phyloP scores from a whole-genome alignment of 768 basidiomycete species.

The Pisolithus orientalis region DNA sequence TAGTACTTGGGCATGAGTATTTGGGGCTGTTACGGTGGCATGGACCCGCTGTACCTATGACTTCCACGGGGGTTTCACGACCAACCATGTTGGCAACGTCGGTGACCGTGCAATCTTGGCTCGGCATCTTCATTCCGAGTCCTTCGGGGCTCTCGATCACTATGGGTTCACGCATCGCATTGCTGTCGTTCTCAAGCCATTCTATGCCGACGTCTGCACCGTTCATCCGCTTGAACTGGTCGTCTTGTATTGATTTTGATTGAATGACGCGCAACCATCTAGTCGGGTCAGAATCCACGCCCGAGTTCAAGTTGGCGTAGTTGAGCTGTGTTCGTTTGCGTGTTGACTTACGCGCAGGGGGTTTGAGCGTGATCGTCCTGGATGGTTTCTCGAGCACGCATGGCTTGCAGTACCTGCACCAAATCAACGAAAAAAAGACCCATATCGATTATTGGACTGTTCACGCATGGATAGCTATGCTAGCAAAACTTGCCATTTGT shows the following conservation, averaged over 20 bases:
- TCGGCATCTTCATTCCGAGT: slow-evolving; percentile 88
- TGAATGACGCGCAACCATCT: slow-evolving; percentile 69
- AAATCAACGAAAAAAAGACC: slow-evolving; percentile 1
- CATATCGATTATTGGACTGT: slow-evolving; percentile 13
- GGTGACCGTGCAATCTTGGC: slow-evolving; percentile 59
- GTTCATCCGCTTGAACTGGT: slow-evolving; percentile 61
- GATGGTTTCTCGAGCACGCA: slow-evolving; percentile 57
- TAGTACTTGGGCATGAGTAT: slow-evolving; percentile 19
- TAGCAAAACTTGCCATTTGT: slow-evolving; percentile 59
- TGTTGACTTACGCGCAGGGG: slow-evolving; percentile 74
- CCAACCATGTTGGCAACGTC: slow-evolving; percentile 82
- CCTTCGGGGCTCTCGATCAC: slow-evolving; percentile 73
- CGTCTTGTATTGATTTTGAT: slow-evolving; percentile 54
- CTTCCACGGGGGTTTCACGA: slow-evolving; percentile 74
- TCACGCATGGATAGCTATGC: slow-evolving; percentile 8
- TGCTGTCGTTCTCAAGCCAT: slow-evolving; percentile 70
- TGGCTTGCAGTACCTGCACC: slow-evolving; percentile 58
- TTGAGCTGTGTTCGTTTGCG: slow-evolving; percentile 70
- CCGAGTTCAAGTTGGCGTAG: slow-evolving; percentile 71
- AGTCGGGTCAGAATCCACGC: slow-evolving; percentile 50
- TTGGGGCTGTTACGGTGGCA: background rate
- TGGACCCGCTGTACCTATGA: slow-evolving; percentile 61
- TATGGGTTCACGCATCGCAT: slow-evolving; percentile 77
- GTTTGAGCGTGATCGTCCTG: slow-evolving; percentile 66
- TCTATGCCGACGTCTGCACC: slow-evolving; percentile 61